A percentile compares a stretch with the other conserved stretches of the same genome.
Evolutionary conservation across 2,329 filamentous ascomycete species (phyloP).

Genomic region (Aspergillus sp.): DNA sequence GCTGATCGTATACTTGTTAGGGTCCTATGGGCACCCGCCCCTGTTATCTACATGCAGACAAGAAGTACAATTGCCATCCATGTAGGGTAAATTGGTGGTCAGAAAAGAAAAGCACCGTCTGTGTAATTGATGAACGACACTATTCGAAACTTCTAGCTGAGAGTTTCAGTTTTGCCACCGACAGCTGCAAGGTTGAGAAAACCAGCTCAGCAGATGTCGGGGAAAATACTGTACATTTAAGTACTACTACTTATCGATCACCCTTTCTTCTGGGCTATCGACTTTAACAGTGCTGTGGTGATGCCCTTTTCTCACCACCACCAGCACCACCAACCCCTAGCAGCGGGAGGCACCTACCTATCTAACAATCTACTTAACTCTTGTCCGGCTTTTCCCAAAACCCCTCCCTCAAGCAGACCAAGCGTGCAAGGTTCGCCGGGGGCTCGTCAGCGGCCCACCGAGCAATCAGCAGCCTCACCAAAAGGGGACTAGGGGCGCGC

Average conservation of each 20-base stretch:
- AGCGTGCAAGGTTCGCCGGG: constrained; percentile 14
- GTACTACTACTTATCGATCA: no score
- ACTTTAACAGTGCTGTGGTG: no score
- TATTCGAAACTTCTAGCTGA: background rate
- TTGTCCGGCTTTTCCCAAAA: background rate
- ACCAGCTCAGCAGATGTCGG: background rate
- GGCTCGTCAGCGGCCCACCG: constrained; percentile 19
- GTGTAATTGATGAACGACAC: background rate
- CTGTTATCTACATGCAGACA: background rate
- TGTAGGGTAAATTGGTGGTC: background rate
- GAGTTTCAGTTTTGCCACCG: background rate
- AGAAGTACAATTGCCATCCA: background rate
- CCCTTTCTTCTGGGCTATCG: no score
- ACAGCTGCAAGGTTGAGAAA: background rate
- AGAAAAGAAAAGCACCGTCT: background rate
- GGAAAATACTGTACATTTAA: no score
- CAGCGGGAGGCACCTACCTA: background rate
- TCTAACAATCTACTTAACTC: background rate
- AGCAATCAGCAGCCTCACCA: constrained; percentile 12
- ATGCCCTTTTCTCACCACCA: no score
- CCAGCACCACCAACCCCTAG: no score
- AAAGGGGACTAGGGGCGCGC: constrained; percentile 10
- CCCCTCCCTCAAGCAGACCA: background rate
- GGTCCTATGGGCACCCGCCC: background rate
- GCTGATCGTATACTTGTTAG: background rate